phyloP scores from a whole-genome alignment of 192 early-diverging fungal species.

The Podila horticola region DNA sequence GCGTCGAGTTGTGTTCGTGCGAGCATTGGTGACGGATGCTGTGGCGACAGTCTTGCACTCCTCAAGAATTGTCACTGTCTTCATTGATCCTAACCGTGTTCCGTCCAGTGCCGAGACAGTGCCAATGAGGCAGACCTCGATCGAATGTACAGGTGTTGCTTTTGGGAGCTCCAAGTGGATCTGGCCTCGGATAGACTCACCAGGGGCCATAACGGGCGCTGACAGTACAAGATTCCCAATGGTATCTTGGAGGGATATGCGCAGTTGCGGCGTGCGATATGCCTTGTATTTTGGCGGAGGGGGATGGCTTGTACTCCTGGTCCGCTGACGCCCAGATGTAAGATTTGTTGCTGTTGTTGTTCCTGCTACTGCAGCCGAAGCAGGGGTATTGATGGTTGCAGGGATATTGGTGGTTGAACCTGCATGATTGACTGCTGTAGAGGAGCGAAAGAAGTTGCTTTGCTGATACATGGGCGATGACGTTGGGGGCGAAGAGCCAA shows the following conservation, averaged over 20 bases:
- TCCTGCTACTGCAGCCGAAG: background rate
- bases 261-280: slow-evolving; percentile 42
- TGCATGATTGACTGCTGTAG: slow-evolving; percentile 20
- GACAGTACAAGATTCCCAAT: slow-evolving; percentile 37
- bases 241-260: slow-evolving; percentile 43
- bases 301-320: slow-evolving; percentile 39
- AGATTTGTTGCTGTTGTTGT: background rate
- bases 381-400: background rate
- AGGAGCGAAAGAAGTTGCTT: slow-evolving; percentile 45
- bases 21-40: slow-evolving; percentile 35
- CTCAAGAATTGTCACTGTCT: slow-evolving; percentile 42
- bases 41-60: slow-evolving; percentile 52
- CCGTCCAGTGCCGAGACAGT: slow-evolving; percentile 50
- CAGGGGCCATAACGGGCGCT: slow-evolving; percentile 47
- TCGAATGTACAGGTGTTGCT: slow-evolving; percentile 45
- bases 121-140: slow-evolving; percentile 41
- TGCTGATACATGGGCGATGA: slow-evolving; percentile 43
- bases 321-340: slow-evolving; percentile 20
- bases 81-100: slow-evolving; percentile 36
- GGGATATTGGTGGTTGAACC: slow-evolving; percentile 12
- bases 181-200: slow-evolving; percentile 46
- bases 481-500: slow-evolving; percentile 38
- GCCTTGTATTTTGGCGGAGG: slow-evolving; percentile 52
- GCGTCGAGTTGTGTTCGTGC: slow-evolving; percentile 41
- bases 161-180: slow-evolving; percentile 47